These are phyloP conservation scores for Pleurotus tuoliensis DNA, from an alignment of 768 basidiomycete genomes.

Conservation along the genomic window DNA sequence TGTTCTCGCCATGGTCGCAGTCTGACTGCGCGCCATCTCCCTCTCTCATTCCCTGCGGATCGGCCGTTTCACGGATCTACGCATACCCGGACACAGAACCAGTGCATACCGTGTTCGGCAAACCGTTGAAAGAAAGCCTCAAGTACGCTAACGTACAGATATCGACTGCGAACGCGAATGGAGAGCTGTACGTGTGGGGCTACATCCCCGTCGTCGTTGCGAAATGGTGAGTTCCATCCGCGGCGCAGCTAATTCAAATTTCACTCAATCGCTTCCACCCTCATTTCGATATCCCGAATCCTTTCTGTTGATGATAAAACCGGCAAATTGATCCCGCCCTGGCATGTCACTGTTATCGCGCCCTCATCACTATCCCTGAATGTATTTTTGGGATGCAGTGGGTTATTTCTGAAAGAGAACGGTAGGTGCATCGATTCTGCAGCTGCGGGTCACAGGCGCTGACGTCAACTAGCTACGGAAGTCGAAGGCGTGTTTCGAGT, in stretches of 20 bases:
- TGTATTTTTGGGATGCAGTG: slow-evolving; percentile 41
- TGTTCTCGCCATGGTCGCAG: slow-evolving; percentile 12
- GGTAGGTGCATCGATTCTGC: slow-evolving; percentile 39
- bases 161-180: slow-evolving; percentile 79
- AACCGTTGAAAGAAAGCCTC: slow-evolving; percentile 78
- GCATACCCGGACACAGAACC: slow-evolving; percentile 27
- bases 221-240: slow-evolving; percentile 69
- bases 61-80: slow-evolving; percentile 6
- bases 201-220: slow-evolving; percentile 97
- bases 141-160: slow-evolving; percentile 91
- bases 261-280: not conserved
- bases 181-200: slow-evolving; percentile 87
- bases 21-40: not conserved
- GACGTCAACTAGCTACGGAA: slow-evolving; percentile 63
- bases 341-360: slow-evolving; percentile 1
- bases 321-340: not conserved
- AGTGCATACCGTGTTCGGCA: slow-evolving; percentile 70
- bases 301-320: not conserved
- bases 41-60: not conserved
- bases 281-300: not conserved
- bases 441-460: too few relatives aligned
- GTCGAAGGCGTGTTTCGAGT: slow-evolving; percentile 93
- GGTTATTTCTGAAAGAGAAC: slow-evolving; percentile 91
- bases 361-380: slow-evolving; percentile 7
- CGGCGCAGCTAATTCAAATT: not conserved